phyloP scores from a whole-genome alignment of 805 yeast genomes.

The Pichia paraexigua region DNA sequence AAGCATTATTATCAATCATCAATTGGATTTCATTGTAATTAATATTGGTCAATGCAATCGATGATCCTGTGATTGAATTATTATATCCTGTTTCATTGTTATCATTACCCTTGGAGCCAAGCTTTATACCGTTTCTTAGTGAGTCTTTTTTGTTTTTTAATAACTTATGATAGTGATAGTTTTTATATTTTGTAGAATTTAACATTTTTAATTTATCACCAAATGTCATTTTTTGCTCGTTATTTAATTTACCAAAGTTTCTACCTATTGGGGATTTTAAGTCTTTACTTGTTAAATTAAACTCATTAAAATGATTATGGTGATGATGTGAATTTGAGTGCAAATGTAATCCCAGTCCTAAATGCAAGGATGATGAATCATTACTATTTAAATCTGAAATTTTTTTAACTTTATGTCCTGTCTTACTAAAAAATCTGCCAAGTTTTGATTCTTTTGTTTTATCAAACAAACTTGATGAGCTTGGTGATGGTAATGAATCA shows the following conservation, averaged over 20 bases:
- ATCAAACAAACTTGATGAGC: conserved; percentile 2
- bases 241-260: conserved; percentile 22
- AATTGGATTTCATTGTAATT: conserved; percentile 20
- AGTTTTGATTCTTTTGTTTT: conserved; percentile 5
- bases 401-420: conserved; percentile 7
- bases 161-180: conserved; percentile 21
- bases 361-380: neutral
- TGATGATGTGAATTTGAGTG: neutral
- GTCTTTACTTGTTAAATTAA: conserved; percentile 11
- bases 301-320: neutral
- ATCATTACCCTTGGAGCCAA: conserved; percentile 8
- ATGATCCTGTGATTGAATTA: conserved; percentile 3
- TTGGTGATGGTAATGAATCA: conserved; percentile 1
- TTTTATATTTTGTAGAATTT: conserved; percentile 23
- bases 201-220: conserved; percentile 9
- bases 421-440: conserved; percentile 3
- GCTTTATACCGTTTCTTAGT: conserved; percentile 2
- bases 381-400: conserved; percentile 6
- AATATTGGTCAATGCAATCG: conserved; percentile 2
- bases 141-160: conserved; percentile 25
- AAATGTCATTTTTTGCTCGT: conserved; percentile 19
- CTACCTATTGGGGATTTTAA: conserved; percentile 24
- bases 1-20: conserved; percentile 20
- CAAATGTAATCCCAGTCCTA: conserved; percentile 2
- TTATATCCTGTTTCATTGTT: neutral